phyloP scores from a whole-genome alignment of 345 rosid species.

The Abelmoschus esculentus region DNA sequence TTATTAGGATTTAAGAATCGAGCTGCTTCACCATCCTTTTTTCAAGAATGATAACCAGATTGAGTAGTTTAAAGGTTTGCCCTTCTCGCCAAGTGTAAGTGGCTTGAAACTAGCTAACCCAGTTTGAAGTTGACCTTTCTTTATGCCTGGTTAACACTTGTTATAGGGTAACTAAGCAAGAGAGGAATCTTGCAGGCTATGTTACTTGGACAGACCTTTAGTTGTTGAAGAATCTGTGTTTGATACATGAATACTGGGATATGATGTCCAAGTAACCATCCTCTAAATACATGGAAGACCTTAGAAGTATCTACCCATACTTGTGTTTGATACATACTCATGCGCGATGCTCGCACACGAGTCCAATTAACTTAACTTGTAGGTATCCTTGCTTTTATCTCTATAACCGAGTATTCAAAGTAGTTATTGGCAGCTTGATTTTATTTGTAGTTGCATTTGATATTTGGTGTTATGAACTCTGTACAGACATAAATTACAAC shows the following conservation, averaged over 20 bases:
- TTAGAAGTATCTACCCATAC: too few species aligned
- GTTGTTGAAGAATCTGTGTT: too few species aligned
- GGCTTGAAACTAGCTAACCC: background rate
- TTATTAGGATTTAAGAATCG: background rate
- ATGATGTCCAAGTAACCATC: too few species aligned
- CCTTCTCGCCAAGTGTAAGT: too few species aligned
- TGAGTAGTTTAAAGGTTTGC: too few species aligned
- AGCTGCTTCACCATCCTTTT: background rate
- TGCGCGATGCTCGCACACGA: too few species aligned
- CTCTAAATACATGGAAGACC: too few species aligned
- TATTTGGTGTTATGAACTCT: background rate
- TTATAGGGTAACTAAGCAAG: background rate
- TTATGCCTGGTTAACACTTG: background rate
- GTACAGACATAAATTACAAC: background rate
- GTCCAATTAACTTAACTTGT: background rate
- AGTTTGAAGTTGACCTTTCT: background rate
- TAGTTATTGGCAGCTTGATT: background rate
- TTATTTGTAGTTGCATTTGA: background rate
- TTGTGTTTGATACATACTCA: too few species aligned
- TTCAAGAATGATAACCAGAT: too few species aligned
- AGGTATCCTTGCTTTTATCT: background rate
- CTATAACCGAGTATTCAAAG: background rate
- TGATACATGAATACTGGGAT: too few species aligned
- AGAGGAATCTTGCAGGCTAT: background rate
- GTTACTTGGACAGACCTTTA: too few species aligned